Evolutionary conservation across 1,284 basidiomycete genomes (phyloP).

Genomic region (Tilletiaria anomala): DNA sequence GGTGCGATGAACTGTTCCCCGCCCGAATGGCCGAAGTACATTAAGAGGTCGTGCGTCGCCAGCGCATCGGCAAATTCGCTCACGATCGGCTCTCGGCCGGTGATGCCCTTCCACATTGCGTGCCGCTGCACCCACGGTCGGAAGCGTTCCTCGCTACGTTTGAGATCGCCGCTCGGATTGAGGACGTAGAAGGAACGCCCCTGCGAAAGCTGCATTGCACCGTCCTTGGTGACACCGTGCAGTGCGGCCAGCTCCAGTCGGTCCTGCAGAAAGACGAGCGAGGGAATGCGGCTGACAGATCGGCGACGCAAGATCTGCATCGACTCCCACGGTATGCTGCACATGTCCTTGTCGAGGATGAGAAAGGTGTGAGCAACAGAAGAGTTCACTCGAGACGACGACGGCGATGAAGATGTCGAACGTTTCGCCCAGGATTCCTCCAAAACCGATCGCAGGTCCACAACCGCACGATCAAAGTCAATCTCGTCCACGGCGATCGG

Average conservation of each 20-base stretch:
- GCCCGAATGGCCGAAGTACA: constrained; percentile 90
- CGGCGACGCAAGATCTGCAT: constrained; percentile 68
- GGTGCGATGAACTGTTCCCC: constrained; percentile 77
- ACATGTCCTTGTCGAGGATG: constrained; percentile 76
- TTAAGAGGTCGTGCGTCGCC: constrained; percentile 19
- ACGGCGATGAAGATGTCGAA: constrained; percentile 41
- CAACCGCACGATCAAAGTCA: constrained; percentile 66
- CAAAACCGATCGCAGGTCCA: constrained; percentile 24
- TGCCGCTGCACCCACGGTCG: constrained; percentile 50
- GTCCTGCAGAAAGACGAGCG: constrained; percentile 72
- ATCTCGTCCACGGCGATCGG: constrained; percentile 80
- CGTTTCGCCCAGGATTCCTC: constrained; percentile 20
- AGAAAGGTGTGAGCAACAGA: constrained; percentile 64
- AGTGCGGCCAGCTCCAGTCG: constrained; percentile 42
- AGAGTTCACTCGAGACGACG: constrained; percentile 40
- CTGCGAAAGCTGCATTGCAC: background rate
- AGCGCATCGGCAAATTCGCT: constrained; percentile 26
- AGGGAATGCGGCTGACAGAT: constrained; percentile 80
- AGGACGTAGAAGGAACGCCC: constrained; percentile 66
- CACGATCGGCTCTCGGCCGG: constrained; percentile 49
- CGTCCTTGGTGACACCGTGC: constrained; percentile 38
- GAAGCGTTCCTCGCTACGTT: constrained; percentile 69
- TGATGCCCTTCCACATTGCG: constrained; percentile 71
- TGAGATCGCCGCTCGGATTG: constrained; percentile 82
- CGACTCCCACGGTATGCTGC: constrained; percentile 89